Percentiles rank a stretch among this genome's conserved stretches.
phyloP scores from a whole-genome alignment of 345 rosid genomes.

The Brassica rapa region DNA sequence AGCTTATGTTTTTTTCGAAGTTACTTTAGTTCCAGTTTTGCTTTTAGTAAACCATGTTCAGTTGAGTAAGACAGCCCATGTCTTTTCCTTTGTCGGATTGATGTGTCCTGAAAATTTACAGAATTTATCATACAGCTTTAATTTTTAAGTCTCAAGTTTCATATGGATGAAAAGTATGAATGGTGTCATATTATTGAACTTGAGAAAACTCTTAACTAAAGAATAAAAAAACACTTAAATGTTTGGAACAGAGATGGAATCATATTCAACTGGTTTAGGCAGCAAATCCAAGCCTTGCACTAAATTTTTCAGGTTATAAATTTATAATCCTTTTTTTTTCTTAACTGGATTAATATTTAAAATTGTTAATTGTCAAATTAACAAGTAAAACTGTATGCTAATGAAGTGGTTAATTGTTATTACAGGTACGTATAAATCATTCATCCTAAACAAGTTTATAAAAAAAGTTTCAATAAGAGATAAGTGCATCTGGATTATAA shows the following conservation, averaged over 20 bases:
- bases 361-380: conserved; percentile 20
- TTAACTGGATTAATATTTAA: conserved; percentile 48
- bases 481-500: conserved; percentile 2
- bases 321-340: conserved; percentile 53
- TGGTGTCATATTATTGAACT: conserved; percentile 25
- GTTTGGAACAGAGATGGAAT: conserved; percentile 86
- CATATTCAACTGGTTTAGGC: conserved; percentile 94
- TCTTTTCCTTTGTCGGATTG: conserved; percentile 26
- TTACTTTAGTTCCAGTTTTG: conserved; percentile 2
- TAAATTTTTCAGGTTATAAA: conserved; percentile 92
- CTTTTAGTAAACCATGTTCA: conserved; percentile 24
- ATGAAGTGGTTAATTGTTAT: conserved; percentile 38
- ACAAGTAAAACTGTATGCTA: conserved; percentile 26
- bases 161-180: conserved; percentile 31
- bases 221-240: conserved; percentile 47
- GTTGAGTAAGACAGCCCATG: neutral
- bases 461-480: neutral
- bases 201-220: conserved; percentile 33
- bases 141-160: conserved; percentile 35
- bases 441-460: conserved; percentile 13
- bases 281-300: conserved; percentile 99
- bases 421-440: conserved; percentile 33
- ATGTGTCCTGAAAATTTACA: neutral
- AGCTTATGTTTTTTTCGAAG: neutral
- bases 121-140: neutral